phyloP scores from a whole-genome alignment of 2,329 filamentous ascomycete species.

The Xylaria sp. region DNA sequence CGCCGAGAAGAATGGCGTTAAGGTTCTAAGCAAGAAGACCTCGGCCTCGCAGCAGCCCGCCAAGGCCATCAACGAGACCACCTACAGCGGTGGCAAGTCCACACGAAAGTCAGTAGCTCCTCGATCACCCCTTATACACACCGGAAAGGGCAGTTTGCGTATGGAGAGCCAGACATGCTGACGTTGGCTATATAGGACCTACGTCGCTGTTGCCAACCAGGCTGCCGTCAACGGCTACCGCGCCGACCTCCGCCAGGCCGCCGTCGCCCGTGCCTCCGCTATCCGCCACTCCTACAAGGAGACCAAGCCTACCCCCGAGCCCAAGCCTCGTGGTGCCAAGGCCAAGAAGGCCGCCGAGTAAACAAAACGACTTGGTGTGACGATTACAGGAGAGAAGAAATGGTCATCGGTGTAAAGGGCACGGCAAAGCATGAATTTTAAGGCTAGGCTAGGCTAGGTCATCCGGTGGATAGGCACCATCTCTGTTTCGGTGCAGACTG shows the following conservation, averaged over 20 bases:
- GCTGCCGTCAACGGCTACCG: slow-evolving; percentile 88
- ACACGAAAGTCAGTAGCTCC: slow-evolving; percentile 75
- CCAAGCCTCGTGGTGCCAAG: slow-evolving; percentile 80
- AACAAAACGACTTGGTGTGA: slow-evolving; percentile 34
- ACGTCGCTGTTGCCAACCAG: slow-evolving; percentile 83
- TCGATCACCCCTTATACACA: background rate
- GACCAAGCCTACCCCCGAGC: slow-evolving; percentile 75
- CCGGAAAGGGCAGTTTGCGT: background rate
- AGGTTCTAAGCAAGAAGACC: slow-evolving; percentile 84
- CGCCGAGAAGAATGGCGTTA: slow-evolving; percentile 78
- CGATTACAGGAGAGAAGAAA: slow-evolving; percentile 23
- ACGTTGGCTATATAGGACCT: slow-evolving; percentile 65
- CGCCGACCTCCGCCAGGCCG: slow-evolving; percentile 74
- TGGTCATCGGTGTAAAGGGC: slow-evolving; percentile 16
- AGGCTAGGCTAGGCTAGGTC: slow-evolving; percentile 25
- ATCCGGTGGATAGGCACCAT: slow-evolving; percentile 30
- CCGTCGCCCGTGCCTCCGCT: slow-evolving; percentile 85
- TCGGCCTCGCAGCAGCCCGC: slow-evolving; percentile 75
- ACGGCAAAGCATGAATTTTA: slow-evolving; percentile 27
- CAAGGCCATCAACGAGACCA: slow-evolving; percentile 66
- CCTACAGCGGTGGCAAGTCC: slow-evolving; percentile 74
- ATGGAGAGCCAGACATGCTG: slow-evolving; percentile 11
- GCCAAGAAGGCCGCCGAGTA: slow-evolving; percentile 71
- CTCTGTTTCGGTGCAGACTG: slow-evolving; percentile 29
- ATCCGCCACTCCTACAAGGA: slow-evolving; percentile 79